Conservation (phyloP, 768 basidiomycete species). For the Boletus bicolor region DNA sequence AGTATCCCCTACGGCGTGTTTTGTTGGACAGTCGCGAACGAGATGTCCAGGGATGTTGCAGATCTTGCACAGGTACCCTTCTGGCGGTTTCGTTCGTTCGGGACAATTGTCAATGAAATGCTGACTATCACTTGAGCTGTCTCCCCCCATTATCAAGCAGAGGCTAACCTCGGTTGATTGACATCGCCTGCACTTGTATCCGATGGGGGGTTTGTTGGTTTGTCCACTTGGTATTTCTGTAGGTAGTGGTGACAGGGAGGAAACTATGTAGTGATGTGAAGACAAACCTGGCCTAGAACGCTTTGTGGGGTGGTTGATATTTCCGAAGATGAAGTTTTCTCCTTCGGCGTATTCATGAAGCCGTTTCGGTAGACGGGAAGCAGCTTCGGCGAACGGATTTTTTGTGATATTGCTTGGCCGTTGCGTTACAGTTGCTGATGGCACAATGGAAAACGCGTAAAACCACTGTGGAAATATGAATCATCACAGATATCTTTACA, state of each 20-base stretch:
- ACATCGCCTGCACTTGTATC: slow-evolving; percentile 77
- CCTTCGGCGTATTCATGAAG: slow-evolving; percentile 42
- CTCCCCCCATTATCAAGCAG: not conserved
- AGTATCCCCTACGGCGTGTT: slow-evolving; percentile 74
- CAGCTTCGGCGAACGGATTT: slow-evolving; percentile 61
- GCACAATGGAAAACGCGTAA: slow-evolving; percentile 88
- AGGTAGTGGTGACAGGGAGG: not conserved
- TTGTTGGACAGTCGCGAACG: slow-evolving; percentile 85
- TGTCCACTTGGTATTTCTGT: slow-evolving; percentile 35
- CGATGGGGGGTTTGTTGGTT: slow-evolving; percentile 58
- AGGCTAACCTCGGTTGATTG: slow-evolving; percentile 64
- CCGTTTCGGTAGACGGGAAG: slow-evolving; percentile 49
- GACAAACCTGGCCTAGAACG: slow-evolving; percentile 52
- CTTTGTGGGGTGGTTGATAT: slow-evolving; percentile 55
- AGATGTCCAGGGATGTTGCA: slow-evolving; percentile 86
- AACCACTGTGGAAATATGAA: slow-evolving; percentile 67
- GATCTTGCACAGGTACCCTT: slow-evolving; percentile 84
- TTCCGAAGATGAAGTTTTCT: slow-evolving; percentile 71
- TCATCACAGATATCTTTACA: slow-evolving; percentile 1
- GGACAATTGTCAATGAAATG: slow-evolving; percentile 79
- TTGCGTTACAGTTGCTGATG: slow-evolving; percentile 41
- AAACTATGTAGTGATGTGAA: not conserved
- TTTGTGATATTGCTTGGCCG: slow-evolving; percentile 62
- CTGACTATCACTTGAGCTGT: slow-evolving; percentile 34
- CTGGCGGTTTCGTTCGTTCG: slow-evolving; percentile 69